Base-by-base conservation (phyloP, 148 eudicot species). In the Vaccinium vitisidaea region DNA sequence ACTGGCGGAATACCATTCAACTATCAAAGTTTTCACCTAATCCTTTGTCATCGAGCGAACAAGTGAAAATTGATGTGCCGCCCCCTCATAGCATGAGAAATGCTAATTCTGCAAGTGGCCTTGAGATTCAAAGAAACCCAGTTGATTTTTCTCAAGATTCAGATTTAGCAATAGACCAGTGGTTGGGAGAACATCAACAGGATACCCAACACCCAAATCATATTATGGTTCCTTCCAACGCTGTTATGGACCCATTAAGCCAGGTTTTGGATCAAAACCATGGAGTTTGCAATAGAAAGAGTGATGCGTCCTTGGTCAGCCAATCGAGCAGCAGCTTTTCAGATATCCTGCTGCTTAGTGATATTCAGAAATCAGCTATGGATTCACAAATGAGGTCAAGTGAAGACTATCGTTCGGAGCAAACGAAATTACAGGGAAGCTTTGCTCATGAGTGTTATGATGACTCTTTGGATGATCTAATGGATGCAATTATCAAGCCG, bases 381-480 rank as follows among this genome's bases (percentile, higher is more conserved):
- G 91, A 86, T 54, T 65, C 76, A 9, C 89, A 82, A 78, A 30
- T 81, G 83, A 90, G 84, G 87, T 82, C 94, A 23, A 90, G 87
- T 43, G 93, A 88, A 39, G 88, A 88, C 74, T 90, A 85, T 70
- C 86, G 87, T 69, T 48, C 89, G 56, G 95, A 89, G 65, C 94
- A 93, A 81, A 48, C 86, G 13, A 91, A 89, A 83, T 74, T 84
- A 50, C 88, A 87, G 16, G 84, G 86, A 75, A 88, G 90, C 77
- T 88, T 91, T 79, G 83, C 80, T 84, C 89, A 88, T 19, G 89
- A 85, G 11, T 87, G 87, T 83, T 86, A 84, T 61, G 95, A 92
- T 69, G 94, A 92, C 75, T 85, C 90, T 82, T 85, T 95, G 87
- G 98, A 95, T 84, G 98, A 92, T 71, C 86, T 95, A 63, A 88